Conservation (phyloP, 257 asterid genomes). For the Capsicum chinense region DNA sequence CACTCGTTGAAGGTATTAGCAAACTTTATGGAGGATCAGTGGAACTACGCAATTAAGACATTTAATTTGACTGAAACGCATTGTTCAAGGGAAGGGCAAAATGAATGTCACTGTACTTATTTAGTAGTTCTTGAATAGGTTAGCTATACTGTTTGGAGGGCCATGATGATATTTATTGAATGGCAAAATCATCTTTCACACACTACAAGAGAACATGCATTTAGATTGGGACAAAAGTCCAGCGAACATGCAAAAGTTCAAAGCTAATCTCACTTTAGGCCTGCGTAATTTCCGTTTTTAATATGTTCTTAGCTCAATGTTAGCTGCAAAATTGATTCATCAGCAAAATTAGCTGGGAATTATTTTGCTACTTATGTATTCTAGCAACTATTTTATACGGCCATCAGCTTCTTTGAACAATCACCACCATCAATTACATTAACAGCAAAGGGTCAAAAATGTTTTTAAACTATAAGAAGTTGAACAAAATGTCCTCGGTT, state of each 20-base stretch:
- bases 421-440: too few relatives aligned
- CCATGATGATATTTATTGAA: neutral
- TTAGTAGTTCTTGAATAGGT: neutral
- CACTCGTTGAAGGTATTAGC: neutral
- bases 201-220: constrained; percentile 1
- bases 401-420: too few relatives aligned
- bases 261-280: neutral
- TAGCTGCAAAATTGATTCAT: neutral
- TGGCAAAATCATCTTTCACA: neutral
- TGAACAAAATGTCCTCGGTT: too few relatives aligned
- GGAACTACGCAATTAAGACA: neutral
- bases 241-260: neutral
- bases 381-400: too few relatives aligned
- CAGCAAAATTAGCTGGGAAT: neutral
- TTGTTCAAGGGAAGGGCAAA: neutral
- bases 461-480: too few relatives aligned
- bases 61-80: neutral
- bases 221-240: neutral
- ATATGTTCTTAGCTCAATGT: neutral
- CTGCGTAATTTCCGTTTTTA: neutral
- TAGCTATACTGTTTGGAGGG: neutral
- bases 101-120: neutral
- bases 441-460: too few relatives aligned
- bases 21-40: neutral
- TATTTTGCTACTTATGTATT: too few relatives aligned